These are phyloP conservation scores for Corchorus capsularis DNA, from an alignment of 345 rosid genomes.

Conservation along the genomic window DNA sequence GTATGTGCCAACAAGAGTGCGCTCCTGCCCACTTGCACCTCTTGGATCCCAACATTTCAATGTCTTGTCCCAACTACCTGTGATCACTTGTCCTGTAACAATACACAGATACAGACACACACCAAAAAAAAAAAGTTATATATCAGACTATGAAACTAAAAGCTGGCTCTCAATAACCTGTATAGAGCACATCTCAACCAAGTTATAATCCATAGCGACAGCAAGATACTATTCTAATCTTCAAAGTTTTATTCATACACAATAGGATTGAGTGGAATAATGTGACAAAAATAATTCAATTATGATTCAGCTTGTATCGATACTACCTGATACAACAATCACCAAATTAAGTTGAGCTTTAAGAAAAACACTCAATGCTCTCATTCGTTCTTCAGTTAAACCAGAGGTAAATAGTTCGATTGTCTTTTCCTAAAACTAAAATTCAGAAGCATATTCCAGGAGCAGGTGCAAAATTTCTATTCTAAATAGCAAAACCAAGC, in stretches of 20 bases:
- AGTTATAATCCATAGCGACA: not conserved
- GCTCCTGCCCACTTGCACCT: constrained; percentile 89
- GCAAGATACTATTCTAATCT: not conserved
- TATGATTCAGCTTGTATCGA: not conserved
- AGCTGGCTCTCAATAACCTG: not conserved
- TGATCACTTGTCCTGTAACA: constrained; percentile 82
- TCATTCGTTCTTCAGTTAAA: not conserved
- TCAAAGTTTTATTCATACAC: not conserved
- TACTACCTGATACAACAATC: not conserved
- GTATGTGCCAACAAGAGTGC: constrained; percentile 82
- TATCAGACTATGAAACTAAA: not conserved
- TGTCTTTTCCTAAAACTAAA: not conserved
- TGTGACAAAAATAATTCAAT: not conserved
- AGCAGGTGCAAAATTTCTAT: not conserved
- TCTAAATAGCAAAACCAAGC: not conserved
- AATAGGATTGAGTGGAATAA: not conserved
- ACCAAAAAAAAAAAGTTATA: not conserved
- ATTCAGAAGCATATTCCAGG: not conserved
- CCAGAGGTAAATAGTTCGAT: not conserved
- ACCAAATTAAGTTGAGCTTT: not conserved
- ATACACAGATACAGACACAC: no score
- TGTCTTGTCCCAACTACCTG: constrained; percentile 96
- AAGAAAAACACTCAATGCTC: not conserved
- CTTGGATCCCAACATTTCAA: constrained; percentile 97
- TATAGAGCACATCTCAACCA: not conserved